Base-by-base conservation (phyloP, 2,329 filamentous ascomycete species). In the Phialocephala sp. region DNA sequence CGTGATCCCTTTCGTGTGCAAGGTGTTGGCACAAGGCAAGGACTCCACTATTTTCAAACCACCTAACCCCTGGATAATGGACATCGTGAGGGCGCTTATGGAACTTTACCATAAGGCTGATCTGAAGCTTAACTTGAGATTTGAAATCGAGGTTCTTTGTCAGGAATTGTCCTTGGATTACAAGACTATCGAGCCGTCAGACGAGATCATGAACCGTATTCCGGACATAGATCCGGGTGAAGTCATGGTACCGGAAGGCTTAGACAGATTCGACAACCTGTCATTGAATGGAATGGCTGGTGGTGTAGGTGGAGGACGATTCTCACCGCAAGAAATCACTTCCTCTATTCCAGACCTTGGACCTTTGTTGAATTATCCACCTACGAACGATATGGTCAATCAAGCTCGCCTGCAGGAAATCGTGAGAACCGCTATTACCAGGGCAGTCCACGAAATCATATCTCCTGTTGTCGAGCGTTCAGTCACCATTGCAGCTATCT, bases 41-140 rank as follows among this genome's bases (percentile, higher is more conserved):
- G 87, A 88, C 59, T 98, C 95, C 0, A 91, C 90, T 14, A 90
- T 98, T 11, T 99, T 99, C 80, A 91, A 89, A 64, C 94, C 94
- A 12, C 95, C 95, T 1, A 99, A 99, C 73, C 95, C 95, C 1
- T 99, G 95, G 95, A 79, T 97, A 54, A 97, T 97, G 91, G 95
- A 99, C 73, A 95, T 99, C 62, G 88, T 99, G 63, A 87, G 92
- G 69, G 83, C 98, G 8, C 84, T 99, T 41, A 92, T 97, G 73
- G 96, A 99, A 75, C 84, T 99, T 4, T 99, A 99, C 75, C 91
- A 97, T 74, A 91, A 91, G 73, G 93, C 92, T 15, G 94, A 97
- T 72, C 82, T 99, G 63, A 98, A 98, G 77, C 86, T 99, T 43
- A 98, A 98, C 72, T 89, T 97, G 60, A 99, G 98, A 74, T 99